Evolutionary conservation across 139 green algal genomes (phyloP).

Genomic region (Haematococcus sp.): DNA sequence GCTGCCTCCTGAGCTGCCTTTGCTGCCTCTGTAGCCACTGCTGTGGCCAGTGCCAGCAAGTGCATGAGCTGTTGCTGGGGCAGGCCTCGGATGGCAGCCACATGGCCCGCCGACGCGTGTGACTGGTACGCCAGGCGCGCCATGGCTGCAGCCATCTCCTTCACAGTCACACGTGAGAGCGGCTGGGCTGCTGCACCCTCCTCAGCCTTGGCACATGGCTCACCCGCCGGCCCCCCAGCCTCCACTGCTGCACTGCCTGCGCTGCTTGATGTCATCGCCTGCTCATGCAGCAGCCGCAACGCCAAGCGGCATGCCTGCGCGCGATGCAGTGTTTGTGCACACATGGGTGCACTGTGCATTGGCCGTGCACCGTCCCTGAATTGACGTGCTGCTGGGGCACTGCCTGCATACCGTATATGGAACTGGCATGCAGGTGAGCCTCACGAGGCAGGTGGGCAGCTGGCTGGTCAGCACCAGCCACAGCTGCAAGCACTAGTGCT

Average conservation of each 20-base stretch:
- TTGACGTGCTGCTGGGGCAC: no score
- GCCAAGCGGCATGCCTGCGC: conserved; percentile 14
- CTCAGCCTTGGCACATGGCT: no score
- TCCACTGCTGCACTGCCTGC: not conserved
- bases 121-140: not conserved
- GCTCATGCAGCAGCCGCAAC: not conserved
- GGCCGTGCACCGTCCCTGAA: no score
- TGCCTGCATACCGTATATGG: no score
- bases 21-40: not conserved
- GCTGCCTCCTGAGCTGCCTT: not conserved
- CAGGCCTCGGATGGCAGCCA: not conserved
- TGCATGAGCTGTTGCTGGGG: conserved; percentile 5
- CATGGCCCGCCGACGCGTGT: not conserved
- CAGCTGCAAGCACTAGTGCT: no score
- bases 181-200: conserved; percentile 13
- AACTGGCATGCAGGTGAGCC: no score
- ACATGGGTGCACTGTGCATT: no score
- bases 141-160: conserved; percentile 11
- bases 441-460: no score
- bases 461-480: no score
- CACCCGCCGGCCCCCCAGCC: not conserved
- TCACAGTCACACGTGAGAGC: conserved; percentile 18
- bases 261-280: not conserved
- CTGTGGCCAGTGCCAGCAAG: conserved; percentile 1
- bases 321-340: not conserved